Evolutionary conservation across 2,329 filamentous ascomycete genomes (phyloP), one percentile per base, ranked within the genome.

Genomic region (Botrytis aclada): DNA sequence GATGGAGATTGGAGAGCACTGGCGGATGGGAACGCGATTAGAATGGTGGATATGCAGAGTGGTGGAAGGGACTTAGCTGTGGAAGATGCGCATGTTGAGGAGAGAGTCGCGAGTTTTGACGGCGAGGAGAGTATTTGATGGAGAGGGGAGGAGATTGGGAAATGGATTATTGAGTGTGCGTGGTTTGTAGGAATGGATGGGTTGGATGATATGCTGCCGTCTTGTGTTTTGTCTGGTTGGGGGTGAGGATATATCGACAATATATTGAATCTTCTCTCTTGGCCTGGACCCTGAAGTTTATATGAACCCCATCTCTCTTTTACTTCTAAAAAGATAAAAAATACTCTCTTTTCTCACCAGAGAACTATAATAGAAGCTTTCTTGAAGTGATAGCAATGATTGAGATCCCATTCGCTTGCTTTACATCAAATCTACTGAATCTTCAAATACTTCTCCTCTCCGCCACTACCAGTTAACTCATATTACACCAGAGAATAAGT

Each of bases 81-180:
- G 4, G 51, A 5, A 8, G 51, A 16, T 29, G 14, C n/a, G 14
- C n/a, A 14, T 18, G n/a, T 56, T 29, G 25, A 51, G 25, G n/a
- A n/a, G n/a, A 29, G n/a, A 56, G n/a, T 56, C 14, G 12, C n/a
- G 51, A 29, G n/a, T 56, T 56, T 29, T 7, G 51, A 56, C 2
- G 25, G 7, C 12, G n/a, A 56, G n/a, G 51, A 56, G 2, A 56
- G 14, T 18, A 29, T 56, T 56, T 56, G 51, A 56, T 56, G 25
- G 14, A n/a, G 25, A 51, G 47, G 47, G 8, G 47, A 51, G 47
- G 12, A 25, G 10, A 12, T 25, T 51, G 10, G 4, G 0, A 51
- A n/a, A 2, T 14, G 25, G 0, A 1, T 6, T 29, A 9, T 29
- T 18, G 0, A 4, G 6, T 0, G 25, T 8, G 6, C 3, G 9